Evolutionary conservation across 208 protist species (phyloP).

Genomic region (Trypanosoma melophagium): DNA sequence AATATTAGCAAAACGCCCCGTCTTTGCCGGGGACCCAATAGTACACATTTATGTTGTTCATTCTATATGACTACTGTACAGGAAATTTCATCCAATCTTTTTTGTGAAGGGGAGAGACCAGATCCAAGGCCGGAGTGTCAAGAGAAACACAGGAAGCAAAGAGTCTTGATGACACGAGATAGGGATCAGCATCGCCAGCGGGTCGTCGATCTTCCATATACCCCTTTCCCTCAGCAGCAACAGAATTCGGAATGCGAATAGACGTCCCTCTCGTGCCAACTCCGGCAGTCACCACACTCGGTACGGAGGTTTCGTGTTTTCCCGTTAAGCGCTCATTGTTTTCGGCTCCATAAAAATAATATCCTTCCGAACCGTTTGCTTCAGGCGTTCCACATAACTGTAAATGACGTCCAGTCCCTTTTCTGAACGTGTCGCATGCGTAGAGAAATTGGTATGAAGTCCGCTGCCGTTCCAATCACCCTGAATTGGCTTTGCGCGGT

Average conservation of each 20-base stretch:
- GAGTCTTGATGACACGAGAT: slow-evolving; percentile 94
- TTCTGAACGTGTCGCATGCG: slow-evolving; percentile 80
- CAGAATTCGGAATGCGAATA: slow-evolving; percentile 94
- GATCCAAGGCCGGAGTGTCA: slow-evolving; percentile 57
- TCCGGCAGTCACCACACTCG: slow-evolving; percentile 67
- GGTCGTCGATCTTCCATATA: slow-evolving; percentile 98
- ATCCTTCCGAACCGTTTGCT: slow-evolving; percentile 71
- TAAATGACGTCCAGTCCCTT: slow-evolving; percentile 78
- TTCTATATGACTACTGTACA: slow-evolving; percentile 17
- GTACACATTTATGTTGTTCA: no score
- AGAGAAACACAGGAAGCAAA: slow-evolving; percentile 75
- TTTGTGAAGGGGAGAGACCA: slow-evolving; percentile 47
- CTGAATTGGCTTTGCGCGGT: slow-evolving; percentile 92
- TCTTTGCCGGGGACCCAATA: no score
- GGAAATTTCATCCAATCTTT: slow-evolving; percentile 77
- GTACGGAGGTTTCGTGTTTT: slow-evolving; percentile 84
- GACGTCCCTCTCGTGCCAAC: slow-evolving; percentile 92
- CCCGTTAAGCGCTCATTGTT: slow-evolving; percentile 88
- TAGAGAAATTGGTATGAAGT: slow-evolving; percentile 98
- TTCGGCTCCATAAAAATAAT: slow-evolving; percentile 84
- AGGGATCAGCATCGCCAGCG: slow-evolving; percentile 95
- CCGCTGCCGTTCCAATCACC: slow-evolving; percentile 98
- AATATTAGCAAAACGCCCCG: no score
- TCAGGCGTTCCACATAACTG: slow-evolving; percentile 72
- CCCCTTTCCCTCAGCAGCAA: slow-evolving; percentile 86